Percentiles rank a stretch among this genome's conserved stretches.
Evolutionary conservation across 495 filamentous ascomycete genomes (phyloP).

Genomic region (Penicillium odoratum): DNA sequence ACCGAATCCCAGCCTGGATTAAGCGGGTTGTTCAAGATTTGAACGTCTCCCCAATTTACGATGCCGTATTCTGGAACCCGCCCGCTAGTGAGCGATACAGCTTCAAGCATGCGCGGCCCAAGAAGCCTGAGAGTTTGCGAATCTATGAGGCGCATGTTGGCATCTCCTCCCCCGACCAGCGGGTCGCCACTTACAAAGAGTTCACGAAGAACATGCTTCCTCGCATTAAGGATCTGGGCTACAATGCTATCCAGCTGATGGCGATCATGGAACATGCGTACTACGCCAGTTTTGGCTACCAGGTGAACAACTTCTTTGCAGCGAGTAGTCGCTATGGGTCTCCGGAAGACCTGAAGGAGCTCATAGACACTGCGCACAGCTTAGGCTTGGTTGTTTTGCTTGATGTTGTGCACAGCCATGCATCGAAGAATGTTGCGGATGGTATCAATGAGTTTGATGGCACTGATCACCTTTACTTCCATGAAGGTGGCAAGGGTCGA

Average conservation of each 20-base stretch:
- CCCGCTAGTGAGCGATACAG: conserved; percentile 68
- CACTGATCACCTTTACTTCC: conserved; percentile 93
- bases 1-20: conserved; percentile 94
- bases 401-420: conserved; percentile 97
- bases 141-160: conserved; percentile 99
- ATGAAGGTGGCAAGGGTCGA: conserved; percentile 74
- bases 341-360: conserved; percentile 93
- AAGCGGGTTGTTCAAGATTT: conserved; percentile 95
- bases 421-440: conserved; percentile 93
- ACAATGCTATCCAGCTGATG: conserved; percentile 98
- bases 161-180: conserved; percentile 88
- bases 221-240: conserved; percentile 85
- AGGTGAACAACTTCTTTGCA: conserved; percentile 98
- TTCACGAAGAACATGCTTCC: conserved; percentile 92
- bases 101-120: conserved; percentile 80
- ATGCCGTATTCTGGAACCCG: conserved; percentile 97
- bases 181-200: conserved; percentile 91
- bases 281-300: conserved; percentile 98
- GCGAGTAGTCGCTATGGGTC: conserved; percentile 93
- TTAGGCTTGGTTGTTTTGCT: conserved; percentile 89
- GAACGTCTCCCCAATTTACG: conserved; percentile 82
- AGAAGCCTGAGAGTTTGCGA: conserved; percentile 80
- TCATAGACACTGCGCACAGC: conserved; percentile 92
- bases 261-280: conserved; percentile 99
- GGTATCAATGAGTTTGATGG: conserved; percentile 95